Base-by-base conservation (phyloP, 805 yeast species). In the Yarrowia sp. region DNA sequence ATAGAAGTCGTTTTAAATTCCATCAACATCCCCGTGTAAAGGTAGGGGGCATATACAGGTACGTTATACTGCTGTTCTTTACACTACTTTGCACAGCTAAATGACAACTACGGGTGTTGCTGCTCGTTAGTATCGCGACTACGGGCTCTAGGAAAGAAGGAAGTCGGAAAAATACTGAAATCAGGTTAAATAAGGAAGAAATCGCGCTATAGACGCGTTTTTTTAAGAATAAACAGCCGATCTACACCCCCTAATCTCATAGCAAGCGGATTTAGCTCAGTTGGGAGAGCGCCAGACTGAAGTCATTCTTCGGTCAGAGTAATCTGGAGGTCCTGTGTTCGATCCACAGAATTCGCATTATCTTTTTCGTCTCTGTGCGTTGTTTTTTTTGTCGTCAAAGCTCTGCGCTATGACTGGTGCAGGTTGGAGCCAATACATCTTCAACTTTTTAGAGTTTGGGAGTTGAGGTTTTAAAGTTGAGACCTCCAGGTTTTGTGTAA, bases 291-390 rank as follows among this genome's bases (percentile, higher is more conserved):
- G 63, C 73, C 74, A 31, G 78, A 73, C 63, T 79, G 71, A 68
- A 72, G 62, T 38, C 58, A 35, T 35, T 51, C 42, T 51, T 51
- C 42, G 27, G 58, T 51, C 58, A 33, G 42, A 32, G 58, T 38
- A 53, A 83, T 83, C 86, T 84, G 87, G 80, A 84, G 88, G 88
- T 84, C 87, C 85, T 83, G 87, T 83, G 87, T 84, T 84, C 88
- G 86, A 84, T 83, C 88, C 88, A 83, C 87, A 83, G 73, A 70
- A 67, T 61, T 71, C 74, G 74, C 74, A 72, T 18, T 62, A 14
- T 19, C n/a, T 59, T 58, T 36, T 38, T 25, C 16, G 8, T 2
- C 16, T 8, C 21, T 41, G 24, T 24, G 13, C 5, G 18, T 19
- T 8, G 8, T 4, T 27, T 27, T 27, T 27, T 7, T 27, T 7